phyloP scores from a whole-genome alignment of 1,139 yeast species.

The Pichia sp. region DNA sequence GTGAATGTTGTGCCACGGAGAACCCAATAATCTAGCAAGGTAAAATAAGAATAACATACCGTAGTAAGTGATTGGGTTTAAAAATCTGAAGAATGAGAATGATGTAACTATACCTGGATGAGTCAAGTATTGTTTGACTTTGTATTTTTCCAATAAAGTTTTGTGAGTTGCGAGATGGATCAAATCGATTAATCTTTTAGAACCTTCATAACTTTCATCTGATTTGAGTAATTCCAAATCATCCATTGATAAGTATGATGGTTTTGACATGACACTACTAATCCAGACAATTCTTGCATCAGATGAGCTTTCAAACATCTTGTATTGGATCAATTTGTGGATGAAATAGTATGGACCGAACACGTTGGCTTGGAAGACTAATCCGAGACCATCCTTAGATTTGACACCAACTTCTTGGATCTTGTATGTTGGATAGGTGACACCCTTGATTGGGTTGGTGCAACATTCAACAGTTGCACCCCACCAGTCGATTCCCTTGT shows the following conservation, averaged over 20 bases:
- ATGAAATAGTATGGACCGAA: slow-evolving; percentile 90
- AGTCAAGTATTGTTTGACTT: slow-evolving; percentile 69
- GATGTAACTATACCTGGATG: slow-evolving; percentile 96
- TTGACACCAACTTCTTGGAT: slow-evolving; percentile 73
- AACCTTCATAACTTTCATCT: slow-evolving; percentile 82
- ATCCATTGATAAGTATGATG: slow-evolving; percentile 64
- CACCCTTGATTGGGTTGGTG: slow-evolving; percentile 69
- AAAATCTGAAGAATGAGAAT: slow-evolving; percentile 70
- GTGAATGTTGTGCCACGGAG: slow-evolving; percentile 83
- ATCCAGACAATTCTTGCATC: slow-evolving; percentile 78
- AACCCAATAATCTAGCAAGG: slow-evolving; percentile 78
- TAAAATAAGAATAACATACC: slow-evolving; percentile 87
- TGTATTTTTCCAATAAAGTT: slow-evolving; percentile 42
- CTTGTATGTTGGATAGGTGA: slow-evolving; percentile 82
- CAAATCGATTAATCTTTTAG: slow-evolving; percentile 84
- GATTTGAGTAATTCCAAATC: slow-evolving; percentile 72
- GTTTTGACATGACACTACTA: slow-evolving; percentile 75
- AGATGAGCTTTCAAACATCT: slow-evolving; percentile 46
- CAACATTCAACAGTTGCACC: slow-evolving; percentile 69
- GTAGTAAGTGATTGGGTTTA: slow-evolving; percentile 74
- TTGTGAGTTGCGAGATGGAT: slow-evolving; percentile 71
- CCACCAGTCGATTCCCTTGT: slow-evolving; percentile 82
- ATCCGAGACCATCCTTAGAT: slow-evolving; percentile 73
- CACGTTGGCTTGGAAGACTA: slow-evolving; percentile 92
- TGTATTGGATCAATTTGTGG: slow-evolving; percentile 43